phyloP scores from a whole-genome alignment of 495 filamentous ascomycete species.

The Neurospora pannonica region DNA sequence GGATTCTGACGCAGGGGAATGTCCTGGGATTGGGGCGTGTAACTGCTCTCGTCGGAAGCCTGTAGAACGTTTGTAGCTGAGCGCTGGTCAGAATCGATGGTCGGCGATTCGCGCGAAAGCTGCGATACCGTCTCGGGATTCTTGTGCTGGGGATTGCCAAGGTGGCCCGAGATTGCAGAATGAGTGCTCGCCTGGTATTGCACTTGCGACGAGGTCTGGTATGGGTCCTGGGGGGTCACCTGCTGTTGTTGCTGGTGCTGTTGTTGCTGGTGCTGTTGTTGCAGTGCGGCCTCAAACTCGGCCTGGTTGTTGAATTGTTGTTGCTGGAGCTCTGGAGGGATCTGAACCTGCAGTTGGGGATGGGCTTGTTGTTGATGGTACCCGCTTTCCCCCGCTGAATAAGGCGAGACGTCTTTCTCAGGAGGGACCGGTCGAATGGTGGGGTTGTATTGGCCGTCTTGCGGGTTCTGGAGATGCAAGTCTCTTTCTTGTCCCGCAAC shows the following conservation, averaged over 20 bases:
- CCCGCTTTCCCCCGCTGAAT: slow-evolving; percentile 29
- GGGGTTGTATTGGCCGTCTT: slow-evolving; percentile 23
- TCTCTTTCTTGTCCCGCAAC: slow-evolving; percentile 29
- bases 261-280: slow-evolving; percentile 7
- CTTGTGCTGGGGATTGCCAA: slow-evolving; percentile 33
- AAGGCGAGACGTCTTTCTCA: slow-evolving; percentile 28
- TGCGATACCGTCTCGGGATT: slow-evolving; percentile 48
- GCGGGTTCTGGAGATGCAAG: slow-evolving; percentile 27
- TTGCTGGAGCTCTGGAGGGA: slow-evolving; percentile 13
- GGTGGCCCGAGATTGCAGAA: slow-evolving; percentile 23
- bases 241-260: slow-evolving; percentile 12
- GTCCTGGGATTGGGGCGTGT: slow-evolving; percentile 27
- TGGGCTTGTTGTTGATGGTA: slow-evolving; percentile 36
- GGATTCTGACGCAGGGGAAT: slow-evolving; percentile 20
- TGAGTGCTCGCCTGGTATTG: slow-evolving; percentile 27
- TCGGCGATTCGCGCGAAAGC: slow-evolving; percentile 52
- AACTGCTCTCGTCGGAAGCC: slow-evolving; percentile 26
- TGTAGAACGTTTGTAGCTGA: slow-evolving; percentile 31
- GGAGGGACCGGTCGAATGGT: slow-evolving; percentile 34
- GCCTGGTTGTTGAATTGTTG: slow-evolving; percentile 19
- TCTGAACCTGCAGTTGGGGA: slow-evolving; percentile 20
- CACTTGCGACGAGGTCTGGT: slow-evolving; percentile 21
- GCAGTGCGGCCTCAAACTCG: slow-evolving; percentile 11
- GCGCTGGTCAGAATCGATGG: slow-evolving; percentile 34
- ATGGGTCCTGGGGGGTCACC: slow-evolving; percentile 29